These are phyloP conservation scores for Talaromyces sp. DNA, from an alignment of 2,329 filamentous ascomycete genomes.

Conservation along the genomic window DNA sequence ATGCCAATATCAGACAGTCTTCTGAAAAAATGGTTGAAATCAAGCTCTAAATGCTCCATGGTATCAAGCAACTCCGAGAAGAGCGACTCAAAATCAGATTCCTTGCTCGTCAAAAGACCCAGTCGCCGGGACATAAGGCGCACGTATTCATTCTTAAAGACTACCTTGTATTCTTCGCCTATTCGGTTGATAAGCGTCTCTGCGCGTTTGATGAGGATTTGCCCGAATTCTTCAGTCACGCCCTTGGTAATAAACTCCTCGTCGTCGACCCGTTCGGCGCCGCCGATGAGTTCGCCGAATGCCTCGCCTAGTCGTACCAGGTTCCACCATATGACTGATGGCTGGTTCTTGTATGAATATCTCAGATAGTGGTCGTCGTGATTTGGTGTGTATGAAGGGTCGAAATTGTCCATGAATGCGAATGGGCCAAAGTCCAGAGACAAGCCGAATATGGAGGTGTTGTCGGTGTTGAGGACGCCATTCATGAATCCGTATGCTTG, in stretches of 20 bases:
- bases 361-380: constrained; percentile 86
- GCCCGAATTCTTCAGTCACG: constrained; percentile 64
- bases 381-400: constrained; percentile 91
- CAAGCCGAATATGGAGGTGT: constrained; percentile 84
- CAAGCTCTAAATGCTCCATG: constrained; percentile 75
- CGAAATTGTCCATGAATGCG: constrained; percentile 96
- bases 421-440: constrained; percentile 96
- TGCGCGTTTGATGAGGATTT: constrained; percentile 70
- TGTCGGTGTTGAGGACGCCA: constrained; percentile 95
- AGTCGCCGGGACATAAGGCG: constrained; percentile 75
- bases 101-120: constrained; percentile 66
- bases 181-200: constrained; percentile 76
- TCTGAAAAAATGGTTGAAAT: constrained; percentile 94
- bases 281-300: constrained; percentile 81
- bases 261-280: constrained; percentile 68
- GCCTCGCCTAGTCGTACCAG: constrained; percentile 86
- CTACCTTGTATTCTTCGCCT: constrained; percentile 82
- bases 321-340: constrained; percentile 98
- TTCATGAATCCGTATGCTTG: constrained; percentile 99
- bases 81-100: constrained; percentile 72
- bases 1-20: constrained; percentile 64
- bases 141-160: constrained; percentile 88
- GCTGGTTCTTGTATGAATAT: constrained; percentile 91
- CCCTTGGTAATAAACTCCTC: constrained; percentile 68
- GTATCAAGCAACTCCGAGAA: constrained; percentile 81